These are phyloP conservation scores for Suillus luteus DNA, from an alignment of 768 basidiomycete genomes.

Conservation along the genomic window DNA sequence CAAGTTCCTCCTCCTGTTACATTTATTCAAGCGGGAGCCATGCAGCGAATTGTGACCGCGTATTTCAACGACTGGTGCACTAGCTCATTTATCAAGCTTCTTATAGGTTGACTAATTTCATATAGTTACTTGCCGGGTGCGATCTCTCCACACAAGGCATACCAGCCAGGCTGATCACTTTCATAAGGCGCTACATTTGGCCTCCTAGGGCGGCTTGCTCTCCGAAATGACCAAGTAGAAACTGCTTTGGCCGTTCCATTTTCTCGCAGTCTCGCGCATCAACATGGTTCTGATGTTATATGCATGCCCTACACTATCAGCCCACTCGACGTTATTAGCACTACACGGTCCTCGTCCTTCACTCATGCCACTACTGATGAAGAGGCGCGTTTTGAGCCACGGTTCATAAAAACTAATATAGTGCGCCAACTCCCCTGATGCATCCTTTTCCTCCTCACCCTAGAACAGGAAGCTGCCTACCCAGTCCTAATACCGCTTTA, in stretches of 20 bases:
- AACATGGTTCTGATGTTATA: conserved; percentile 49
- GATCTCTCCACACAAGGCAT: conserved; percentile 5
- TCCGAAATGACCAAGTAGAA: conserved; percentile 33
- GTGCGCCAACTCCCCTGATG: conserved; percentile 34
- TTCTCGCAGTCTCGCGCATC: conserved; percentile 45
- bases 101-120: conserved; percentile 18
- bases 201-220: conserved; percentile 47
- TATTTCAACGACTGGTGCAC: conserved; percentile 52
- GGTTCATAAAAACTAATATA: conserved; percentile 45
- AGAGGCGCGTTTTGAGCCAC: conserved; percentile 43
- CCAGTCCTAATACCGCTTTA: conserved; percentile 69
- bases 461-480: conserved; percentile 53
- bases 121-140: conserved; percentile 34
- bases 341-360: conserved; percentile 36
- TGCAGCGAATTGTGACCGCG: conserved; percentile 26
- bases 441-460: conserved; percentile 13
- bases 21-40: not conserved
- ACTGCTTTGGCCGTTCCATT: conserved; percentile 44
- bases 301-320: conserved; percentile 60
- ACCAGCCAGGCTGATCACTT: conserved; percentile 8
- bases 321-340: conserved; percentile 52
- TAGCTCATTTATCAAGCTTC: not conserved
- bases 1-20: not conserved
- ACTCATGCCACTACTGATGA: conserved; percentile 39
- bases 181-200: conserved; percentile 44